Conservation (phyloP, 306 rosid species). For the Medicago arabica region DNA sequence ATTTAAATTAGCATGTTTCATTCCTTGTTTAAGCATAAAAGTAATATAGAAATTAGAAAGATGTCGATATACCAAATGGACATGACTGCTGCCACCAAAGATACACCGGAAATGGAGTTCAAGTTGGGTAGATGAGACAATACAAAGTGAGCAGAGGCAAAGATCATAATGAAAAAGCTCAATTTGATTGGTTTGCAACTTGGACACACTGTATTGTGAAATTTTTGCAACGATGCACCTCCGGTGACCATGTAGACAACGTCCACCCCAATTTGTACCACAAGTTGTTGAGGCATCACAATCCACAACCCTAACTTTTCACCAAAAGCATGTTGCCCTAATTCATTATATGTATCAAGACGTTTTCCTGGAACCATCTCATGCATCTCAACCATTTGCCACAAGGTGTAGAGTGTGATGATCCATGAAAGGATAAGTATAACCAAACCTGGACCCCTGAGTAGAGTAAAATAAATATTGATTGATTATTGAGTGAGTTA, state of each 20-base stretch:
- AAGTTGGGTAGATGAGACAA: slow-evolving; percentile 86
- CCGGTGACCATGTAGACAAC: slow-evolving; percentile 83
- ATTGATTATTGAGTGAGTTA: background rate
- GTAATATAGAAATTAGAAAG: background rate
- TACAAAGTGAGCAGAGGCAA: slow-evolving; percentile 74
- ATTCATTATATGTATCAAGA: slow-evolving; percentile 78
- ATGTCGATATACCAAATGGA: slow-evolving; percentile 60
- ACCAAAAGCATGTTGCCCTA: slow-evolving; percentile 85
- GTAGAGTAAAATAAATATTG: background rate
- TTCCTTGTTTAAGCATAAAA: background rate
- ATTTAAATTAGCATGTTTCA: background rate
- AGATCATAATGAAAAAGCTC: slow-evolving; percentile 76
- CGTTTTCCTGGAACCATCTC: slow-evolving; percentile 84
- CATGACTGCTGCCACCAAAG: slow-evolving; percentile 82
- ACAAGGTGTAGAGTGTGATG: slow-evolving; percentile 68
- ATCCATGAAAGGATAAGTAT: slow-evolving; percentile 70
- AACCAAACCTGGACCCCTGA: slow-evolving; percentile 78
- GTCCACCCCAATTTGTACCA: slow-evolving; percentile 59
- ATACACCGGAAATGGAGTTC: slow-evolving; percentile 68
- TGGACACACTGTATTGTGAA: slow-evolving; percentile 57
- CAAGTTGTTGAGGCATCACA: slow-evolving; percentile 84
- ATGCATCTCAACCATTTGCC: slow-evolving; percentile 95
- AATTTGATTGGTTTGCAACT: slow-evolving; percentile 51
- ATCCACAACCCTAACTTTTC: slow-evolving; percentile 75
- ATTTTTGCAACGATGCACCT: slow-evolving; percentile 68